Base-by-base conservation (phyloP, 2,329 filamentous ascomycete genomes). In the Trichoderma harzianum region DNA sequence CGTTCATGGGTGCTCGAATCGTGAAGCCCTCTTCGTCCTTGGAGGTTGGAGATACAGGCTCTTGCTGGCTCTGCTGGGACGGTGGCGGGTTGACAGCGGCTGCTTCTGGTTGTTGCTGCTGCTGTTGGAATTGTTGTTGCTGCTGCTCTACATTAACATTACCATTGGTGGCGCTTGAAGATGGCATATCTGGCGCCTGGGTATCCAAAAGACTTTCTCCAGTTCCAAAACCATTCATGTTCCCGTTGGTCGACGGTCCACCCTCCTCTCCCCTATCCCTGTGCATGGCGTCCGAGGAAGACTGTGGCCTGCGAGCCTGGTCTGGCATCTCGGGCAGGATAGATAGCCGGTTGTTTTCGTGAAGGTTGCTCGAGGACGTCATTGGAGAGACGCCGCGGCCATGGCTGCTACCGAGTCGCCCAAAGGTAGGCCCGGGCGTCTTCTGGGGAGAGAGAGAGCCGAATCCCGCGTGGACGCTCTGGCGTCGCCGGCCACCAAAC, bases 21-120 rank as follows among this genome's bases (percentile, higher is more conserved):
- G 87, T 91, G 78, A 91, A 96, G 7, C 93, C 93, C 74, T 97
- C 93, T 0, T 89, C 83, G 78, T 96, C 93, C 78, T 89, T 73
- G 43, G 70, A 61, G 21, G n/a, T 34, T 10, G 51, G 66, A 32
- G 55, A 32, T n/a, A 47, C 30, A 14, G 64, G 43, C 36, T 69
- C 60, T 18, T 81, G 79, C 26, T 81, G 79, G 66, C 79, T 79
- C 70, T 80, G 80, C 60, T 86, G 84, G 3, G 83, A 82, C 2
- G 88, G 86, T 26, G 86, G 84, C 3, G 83, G 82, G 2, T 85
- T 84, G 2, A 88, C 85, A 26, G 86, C 86, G 11, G 55, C 64
- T 34, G 86, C 85, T 67, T 87, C 86, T 63, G 85, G 84, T 18
- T 43, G 36, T 7, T 30, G 61, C 6, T 64, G 61, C 18, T 60